Percentiles rank a stretch among this genome's conserved stretches.
Evolutionary conservation across 2,329 filamentous ascomycete species (phyloP).

Genomic region (Fusarium azukiicola): DNA sequence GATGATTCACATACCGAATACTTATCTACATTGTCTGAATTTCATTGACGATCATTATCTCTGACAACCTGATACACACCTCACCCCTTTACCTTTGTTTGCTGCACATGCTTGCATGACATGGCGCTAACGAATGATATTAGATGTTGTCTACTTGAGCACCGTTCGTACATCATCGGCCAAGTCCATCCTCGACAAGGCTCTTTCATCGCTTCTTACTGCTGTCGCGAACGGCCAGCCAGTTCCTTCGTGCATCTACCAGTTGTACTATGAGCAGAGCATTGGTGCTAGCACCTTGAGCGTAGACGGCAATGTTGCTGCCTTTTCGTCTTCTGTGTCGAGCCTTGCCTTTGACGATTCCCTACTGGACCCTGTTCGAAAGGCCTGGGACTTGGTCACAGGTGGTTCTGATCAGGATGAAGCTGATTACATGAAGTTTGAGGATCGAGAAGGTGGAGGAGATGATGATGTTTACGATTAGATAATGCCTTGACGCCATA

Average conservation of each 20-base stretch:
- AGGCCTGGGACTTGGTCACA: conserved; percentile 84
- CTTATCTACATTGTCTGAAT: conserved; percentile 99
- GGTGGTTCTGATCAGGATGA: conserved; percentile 70
- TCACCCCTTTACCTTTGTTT: conserved; percentile 34
- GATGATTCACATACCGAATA: conserved; percentile 93
- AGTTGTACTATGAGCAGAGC: conserved; percentile 77
- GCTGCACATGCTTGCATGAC: conserved; percentile 25
- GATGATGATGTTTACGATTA: conserved; percentile 77
- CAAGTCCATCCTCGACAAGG: conserved; percentile 61
- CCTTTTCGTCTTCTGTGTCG: conserved; percentile 79
- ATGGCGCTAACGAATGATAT: conserved; percentile 58
- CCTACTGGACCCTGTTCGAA: conserved; percentile 82
- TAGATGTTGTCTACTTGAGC: conserved; percentile 62
- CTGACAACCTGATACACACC: conserved; percentile 91
- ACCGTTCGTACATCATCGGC: conserved; percentile 62
- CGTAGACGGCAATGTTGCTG: conserved; percentile 69
- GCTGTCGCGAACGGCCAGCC: conserved; percentile 55
- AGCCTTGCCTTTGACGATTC: conserved; percentile 88
- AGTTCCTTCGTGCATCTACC: conserved; percentile 67
- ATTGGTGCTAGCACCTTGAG: conserved; percentile 53
- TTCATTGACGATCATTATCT: conserved; percentile 91
- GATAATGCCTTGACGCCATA: conserved; percentile 27
- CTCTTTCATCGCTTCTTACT: conserved; percentile 67
- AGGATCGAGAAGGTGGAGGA: conserved; percentile 84
- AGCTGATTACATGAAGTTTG: conserved; percentile 87